Base-by-base conservation (phyloP, 2,329 filamentous ascomycete species). In the Colletotrichum sp. region DNA sequence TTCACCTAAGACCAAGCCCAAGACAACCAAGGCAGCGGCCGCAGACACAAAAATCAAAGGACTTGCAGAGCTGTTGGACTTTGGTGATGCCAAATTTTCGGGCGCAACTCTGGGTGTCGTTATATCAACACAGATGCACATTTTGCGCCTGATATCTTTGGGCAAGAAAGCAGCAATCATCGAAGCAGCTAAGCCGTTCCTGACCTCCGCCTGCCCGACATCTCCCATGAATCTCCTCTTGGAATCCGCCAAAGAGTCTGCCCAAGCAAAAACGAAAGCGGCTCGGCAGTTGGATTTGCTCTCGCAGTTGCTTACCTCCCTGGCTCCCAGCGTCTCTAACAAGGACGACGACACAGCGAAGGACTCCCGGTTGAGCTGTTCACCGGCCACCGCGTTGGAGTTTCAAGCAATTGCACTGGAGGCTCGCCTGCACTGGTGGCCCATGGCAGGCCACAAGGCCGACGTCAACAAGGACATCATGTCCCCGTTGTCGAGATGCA, bases 291-390 rank as follows among this genome's bases (percentile, higher is more conserved):
- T 96, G 21, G 93, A 95, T 66, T 89, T 88, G 0, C 81, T 95
- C 3, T 92, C 93, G 0, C 92, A 94, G 78, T 88, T 88, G 4
- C 85, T 96, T 0, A 85, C 96, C 2, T 90, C 92, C 1, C 84
- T 96, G 2, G 90, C 92, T 32, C 94, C 94, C 2, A 93, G 91
- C 79, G 87, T 94, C n/a, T 92, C 93, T 3, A 86, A 87, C 65
- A 89, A 91, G 12, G 91, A 93, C 55, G 94, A 96, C 80, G 83
- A 83, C 5, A 78, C 87, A 2, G 92, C 92, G 1, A 80, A 84
- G 6, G 90, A 93, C 75, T 83, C 87, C 10, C 87, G 89, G 30
- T 82, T 92, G 9, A 91, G 89, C 76, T 88, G 92, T 5, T 86
- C 87, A 3, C 92, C 94, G 2, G 85, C 88, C 26, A 83, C 87